Base-by-base conservation (phyloP, 495 filamentous ascomycete species). In the Viridothelium virens region DNA sequence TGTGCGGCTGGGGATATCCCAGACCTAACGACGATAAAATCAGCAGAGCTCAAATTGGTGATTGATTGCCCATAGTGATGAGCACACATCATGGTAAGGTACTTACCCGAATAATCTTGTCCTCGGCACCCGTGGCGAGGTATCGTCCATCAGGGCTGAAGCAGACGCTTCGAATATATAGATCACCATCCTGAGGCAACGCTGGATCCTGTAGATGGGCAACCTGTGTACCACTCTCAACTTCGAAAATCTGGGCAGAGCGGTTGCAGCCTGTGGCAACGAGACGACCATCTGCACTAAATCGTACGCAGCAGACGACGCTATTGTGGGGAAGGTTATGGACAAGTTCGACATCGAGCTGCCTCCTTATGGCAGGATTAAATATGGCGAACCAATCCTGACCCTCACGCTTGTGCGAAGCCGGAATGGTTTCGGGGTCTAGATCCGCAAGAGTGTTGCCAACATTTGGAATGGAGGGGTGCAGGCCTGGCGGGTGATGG, bases 381-480 rank as follows among this genome's bases (percentile, higher is more conserved):
- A 76, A 79, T 33, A 79, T 70, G 9, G 75, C 77, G 48, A 73
- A 77, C 77, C 77, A 79, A 61, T 79, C 77, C 37, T 64, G 36
- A 18, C 76, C 75, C 50, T 75, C 74, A 31, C 71, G 72, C 68
- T 77, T 77, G 65, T 91, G 86, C 62, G 90, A 85, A 1, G 87
- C 81, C 37, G 92, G 92, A 38, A 97, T 78, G 41, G 88, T 85
- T 63, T 96, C 92, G 7, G 86, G 85, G 70, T 96, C 91, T 69
- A 96, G 82, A 68, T 97, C 93, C 64, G 90, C 89, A 18, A 98
- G 83, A 70, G 86, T 85, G 74, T 96, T 97, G 50, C 86, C 87
- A 36, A 87, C 86, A 59, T 84, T 81, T 65, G 81, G 82, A 70
- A 83, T 80, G 48, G 68, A 67, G 47, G 69, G 68, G 68, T 67